Percentiles rank a stretch among this genome's conserved stretches.
Evolutionary conservation across 2,329 filamentous ascomycete genomes (phyloP).

Genomic region (Claviceps cyperi): DNA sequence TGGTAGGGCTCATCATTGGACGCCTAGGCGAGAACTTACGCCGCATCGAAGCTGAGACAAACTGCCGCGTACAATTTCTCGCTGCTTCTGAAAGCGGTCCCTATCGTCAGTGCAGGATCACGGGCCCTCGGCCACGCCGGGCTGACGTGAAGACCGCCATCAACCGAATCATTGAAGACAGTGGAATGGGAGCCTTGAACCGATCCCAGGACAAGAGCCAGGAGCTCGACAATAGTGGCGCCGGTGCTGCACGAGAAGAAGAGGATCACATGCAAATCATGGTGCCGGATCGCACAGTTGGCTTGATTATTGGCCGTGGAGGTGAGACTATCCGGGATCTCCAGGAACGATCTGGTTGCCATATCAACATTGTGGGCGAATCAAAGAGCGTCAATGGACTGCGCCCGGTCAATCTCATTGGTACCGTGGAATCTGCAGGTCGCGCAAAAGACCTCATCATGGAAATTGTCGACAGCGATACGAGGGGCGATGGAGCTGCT

Average conservation of each 20-base stretch:
- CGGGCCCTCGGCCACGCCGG: slow-evolving; percentile 55
- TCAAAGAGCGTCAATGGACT: slow-evolving; percentile 85
- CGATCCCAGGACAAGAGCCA: slow-evolving; percentile 27
- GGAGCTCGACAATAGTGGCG: slow-evolving; percentile 24
- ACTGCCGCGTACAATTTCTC: slow-evolving; percentile 77
- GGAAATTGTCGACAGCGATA: slow-evolving; percentile 89
- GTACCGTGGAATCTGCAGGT: slow-evolving; percentile 57
- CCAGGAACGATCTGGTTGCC: slow-evolving; percentile 83
- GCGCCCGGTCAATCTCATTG: slow-evolving; percentile 81
- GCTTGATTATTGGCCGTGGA: slow-evolving; percentile 83
- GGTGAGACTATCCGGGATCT: slow-evolving; percentile 87
- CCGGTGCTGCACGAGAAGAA: slow-evolving; percentile 49
- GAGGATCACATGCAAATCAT: slow-evolving; percentile 86
- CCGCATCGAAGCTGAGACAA: slow-evolving; percentile 69
- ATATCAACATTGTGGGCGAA: slow-evolving; percentile 89
- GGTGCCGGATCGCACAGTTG: slow-evolving; percentile 86
- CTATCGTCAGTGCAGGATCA: slow-evolving; percentile 74
- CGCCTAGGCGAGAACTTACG: slow-evolving; percentile 79
- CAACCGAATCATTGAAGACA: slow-evolving; percentile 77
- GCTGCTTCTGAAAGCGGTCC: slow-evolving; percentile 60
- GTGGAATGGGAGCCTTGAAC: slow-evolving; percentile 33
- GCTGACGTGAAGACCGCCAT: slow-evolving; percentile 72
- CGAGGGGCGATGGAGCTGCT: slow-evolving; percentile 37
- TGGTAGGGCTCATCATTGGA: slow-evolving; percentile 84
- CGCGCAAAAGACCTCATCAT: slow-evolving; percentile 78